These are phyloP conservation scores for Globisporangium barbulae DNA, from an alignment of 352 stramenopile species.

Conservation along the genomic window DNA sequence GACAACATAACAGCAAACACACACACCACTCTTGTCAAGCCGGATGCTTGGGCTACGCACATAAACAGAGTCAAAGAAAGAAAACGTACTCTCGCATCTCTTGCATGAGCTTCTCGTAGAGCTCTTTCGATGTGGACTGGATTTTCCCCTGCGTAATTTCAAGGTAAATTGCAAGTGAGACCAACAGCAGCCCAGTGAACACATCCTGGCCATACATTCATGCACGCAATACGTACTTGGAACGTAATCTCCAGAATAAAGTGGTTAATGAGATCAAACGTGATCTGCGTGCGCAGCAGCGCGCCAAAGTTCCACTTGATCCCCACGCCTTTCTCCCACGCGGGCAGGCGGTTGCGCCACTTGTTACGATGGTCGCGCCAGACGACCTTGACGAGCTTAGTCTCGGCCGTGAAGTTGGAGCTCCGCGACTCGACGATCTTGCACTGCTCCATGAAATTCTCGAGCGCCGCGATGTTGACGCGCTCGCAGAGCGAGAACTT, in stretches of 20 bases:
- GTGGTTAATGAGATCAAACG: conserved; percentile 53
- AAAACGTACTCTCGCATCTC: conserved; percentile 40
- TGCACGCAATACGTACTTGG: conserved; percentile 32
- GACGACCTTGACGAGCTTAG: conserved; percentile 87
- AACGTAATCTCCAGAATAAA: conserved; percentile 56
- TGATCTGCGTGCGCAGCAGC: conserved; percentile 51
- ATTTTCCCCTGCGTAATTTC: conserved; percentile 28
- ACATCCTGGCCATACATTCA: not conserved
- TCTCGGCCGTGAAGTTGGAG: conserved; percentile 64
- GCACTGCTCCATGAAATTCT: conserved; percentile 35
- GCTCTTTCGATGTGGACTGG: conserved; percentile 23
- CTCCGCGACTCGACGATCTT: conserved; percentile 76
- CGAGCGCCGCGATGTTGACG: conserved; percentile 56
- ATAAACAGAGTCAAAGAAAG: not conserved
- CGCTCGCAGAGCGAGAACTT: conserved; percentile 39
- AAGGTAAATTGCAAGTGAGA: not conserved
- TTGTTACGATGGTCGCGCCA: conserved; percentile 89
- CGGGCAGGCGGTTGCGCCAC: not conserved
- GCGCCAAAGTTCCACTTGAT: conserved; percentile 40
- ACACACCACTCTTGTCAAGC: not conserved
- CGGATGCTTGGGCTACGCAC: not conserved
- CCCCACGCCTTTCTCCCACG: conserved; percentile 11
- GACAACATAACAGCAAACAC: not conserved
- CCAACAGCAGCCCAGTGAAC: not conserved
- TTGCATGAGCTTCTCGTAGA: conserved; percentile 38